Conservation (phyloP, 108 stramenopile species). For the Skeletonema menzelii region DNA sequence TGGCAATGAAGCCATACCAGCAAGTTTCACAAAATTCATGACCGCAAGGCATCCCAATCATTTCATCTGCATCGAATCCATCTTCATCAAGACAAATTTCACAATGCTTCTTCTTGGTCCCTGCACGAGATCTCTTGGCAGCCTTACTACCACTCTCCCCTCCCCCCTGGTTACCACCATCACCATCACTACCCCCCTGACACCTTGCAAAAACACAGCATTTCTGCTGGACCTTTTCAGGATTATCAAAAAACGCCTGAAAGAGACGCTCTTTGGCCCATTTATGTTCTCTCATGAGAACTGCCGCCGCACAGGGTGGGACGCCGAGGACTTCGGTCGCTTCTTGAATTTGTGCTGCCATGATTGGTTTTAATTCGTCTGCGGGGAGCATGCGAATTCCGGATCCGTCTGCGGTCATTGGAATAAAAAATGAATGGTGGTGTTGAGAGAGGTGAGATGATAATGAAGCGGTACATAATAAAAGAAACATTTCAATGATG, state of each 20-base stretch:
- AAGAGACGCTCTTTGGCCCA: slow-evolving; percentile 94
- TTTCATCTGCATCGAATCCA: slow-evolving; percentile 50
- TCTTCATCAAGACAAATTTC: slow-evolving; percentile 85
- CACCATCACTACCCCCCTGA: neutral
- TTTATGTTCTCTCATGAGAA: slow-evolving; percentile 85
- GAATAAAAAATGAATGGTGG: neutral
- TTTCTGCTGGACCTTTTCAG: slow-evolving; percentile 65
- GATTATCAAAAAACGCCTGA: slow-evolving; percentile 77
- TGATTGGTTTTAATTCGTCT: slow-evolving; percentile 68
- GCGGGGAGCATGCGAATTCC: slow-evolving; percentile 76
- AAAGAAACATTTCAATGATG: neutral
- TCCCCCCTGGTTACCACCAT: slow-evolving; percentile 1
- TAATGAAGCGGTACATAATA: neutral
- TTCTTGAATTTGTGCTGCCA: slow-evolving; percentile 69
- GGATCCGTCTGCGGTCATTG: slow-evolving; percentile 21
- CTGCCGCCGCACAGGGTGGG: slow-evolving; percentile 73
- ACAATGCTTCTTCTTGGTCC: slow-evolving; percentile 18
- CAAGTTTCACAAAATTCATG: slow-evolving; percentile 95
- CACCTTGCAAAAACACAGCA: slow-evolving; percentile 71
- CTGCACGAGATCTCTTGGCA: slow-evolving; percentile 28
- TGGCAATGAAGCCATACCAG: slow-evolving; percentile 88
- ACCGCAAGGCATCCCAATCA: slow-evolving; percentile 90
- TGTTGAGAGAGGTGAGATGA: neutral
- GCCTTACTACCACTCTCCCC: slow-evolving; percentile 18
- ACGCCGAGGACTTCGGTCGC: slow-evolving; percentile 85